Percentiles rank a stretch among this genome's conserved stretches.
Evolutionary conservation across 257 asterid genomes (phyloP).

Genomic region (Ilex aquifolium): DNA sequence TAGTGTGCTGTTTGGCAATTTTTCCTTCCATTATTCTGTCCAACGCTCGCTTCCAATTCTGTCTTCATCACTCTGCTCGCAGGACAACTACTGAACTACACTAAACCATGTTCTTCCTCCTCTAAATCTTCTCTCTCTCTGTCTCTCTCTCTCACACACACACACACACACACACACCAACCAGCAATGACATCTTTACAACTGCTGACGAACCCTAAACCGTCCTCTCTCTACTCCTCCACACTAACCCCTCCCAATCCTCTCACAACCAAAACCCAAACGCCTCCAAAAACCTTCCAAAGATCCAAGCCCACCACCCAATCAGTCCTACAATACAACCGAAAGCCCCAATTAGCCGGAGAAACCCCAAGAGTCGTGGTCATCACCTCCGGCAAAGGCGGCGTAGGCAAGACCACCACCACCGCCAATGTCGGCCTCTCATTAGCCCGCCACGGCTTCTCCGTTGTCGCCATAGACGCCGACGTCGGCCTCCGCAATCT

Average conservation of each 20-base stretch:
- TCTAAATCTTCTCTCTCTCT: too few relatives aligned
- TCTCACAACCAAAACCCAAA: slow-evolving; percentile 32
- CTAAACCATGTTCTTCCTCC: too few relatives aligned
- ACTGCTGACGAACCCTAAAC: too few relatives aligned
- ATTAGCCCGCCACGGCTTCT: slow-evolving; percentile 81
- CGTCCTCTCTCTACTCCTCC: too few relatives aligned
- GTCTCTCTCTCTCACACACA: too few relatives aligned
- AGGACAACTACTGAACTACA: too few relatives aligned
- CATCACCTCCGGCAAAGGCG: slow-evolving; percentile 96
- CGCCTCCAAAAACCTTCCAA: slow-evolving; percentile 13
- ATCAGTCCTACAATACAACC: slow-evolving; percentile 85
- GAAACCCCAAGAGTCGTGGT: slow-evolving; percentile 90
- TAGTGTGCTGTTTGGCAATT: too few relatives aligned
- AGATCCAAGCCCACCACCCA: slow-evolving; percentile 16
- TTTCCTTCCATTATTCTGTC: too few relatives aligned
- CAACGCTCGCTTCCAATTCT: too few relatives aligned
- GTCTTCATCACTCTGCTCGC: too few relatives aligned
- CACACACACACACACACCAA: too few relatives aligned
- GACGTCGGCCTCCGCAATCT: slow-evolving; percentile 96
- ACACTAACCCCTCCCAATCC: slow-evolving; percentile 37
- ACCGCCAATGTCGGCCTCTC: slow-evolving; percentile 96
- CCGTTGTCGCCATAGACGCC: slow-evolving; percentile 92
- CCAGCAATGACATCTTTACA: too few relatives aligned
- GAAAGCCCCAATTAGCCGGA: slow-evolving; percentile 92
- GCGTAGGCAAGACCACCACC: slow-evolving; percentile 96